Conservation (phyloP, 2,329 filamentous ascomycete genomes). For the Paecilomyces formosus region DNA sequence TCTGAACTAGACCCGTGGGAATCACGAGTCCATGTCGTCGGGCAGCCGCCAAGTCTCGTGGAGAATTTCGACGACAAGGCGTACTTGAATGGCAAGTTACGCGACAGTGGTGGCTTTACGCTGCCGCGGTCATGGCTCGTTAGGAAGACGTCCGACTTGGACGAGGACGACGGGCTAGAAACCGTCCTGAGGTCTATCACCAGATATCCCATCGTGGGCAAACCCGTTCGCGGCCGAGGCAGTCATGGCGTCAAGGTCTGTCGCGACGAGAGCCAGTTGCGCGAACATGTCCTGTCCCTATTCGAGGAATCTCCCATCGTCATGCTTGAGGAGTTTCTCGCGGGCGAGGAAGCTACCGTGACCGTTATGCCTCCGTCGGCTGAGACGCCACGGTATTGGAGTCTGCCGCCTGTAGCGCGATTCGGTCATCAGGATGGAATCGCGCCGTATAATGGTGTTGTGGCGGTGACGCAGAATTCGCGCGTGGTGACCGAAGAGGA, state of each 20-base stretch:
- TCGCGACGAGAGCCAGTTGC: conserved; percentile 19
- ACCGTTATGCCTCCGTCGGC: conserved; percentile 44
- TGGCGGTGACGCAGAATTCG: conserved; percentile 44
- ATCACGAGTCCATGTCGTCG: conserved; percentile 31
- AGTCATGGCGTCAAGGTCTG: conserved; percentile 46
- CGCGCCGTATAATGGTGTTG: conserved; percentile 43
- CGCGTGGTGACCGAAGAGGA: conserved; percentile 26
- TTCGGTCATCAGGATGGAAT: conserved; percentile 44
- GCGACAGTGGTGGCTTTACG: conserved; percentile 28
- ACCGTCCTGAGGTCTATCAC: conserved; percentile 7
- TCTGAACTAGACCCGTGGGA: conserved; percentile 20
- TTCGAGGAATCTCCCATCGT: conserved; percentile 29
- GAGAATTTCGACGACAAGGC: conserved; percentile 47
- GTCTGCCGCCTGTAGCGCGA: conserved; percentile 38
- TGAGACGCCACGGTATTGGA: conserved; percentile 29
- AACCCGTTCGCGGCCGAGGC: conserved; percentile 43
- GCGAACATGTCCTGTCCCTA: conserved; percentile 25
- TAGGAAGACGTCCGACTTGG: conserved; percentile 4
- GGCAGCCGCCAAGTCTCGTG: conserved; percentile 41
- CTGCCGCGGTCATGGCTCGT: conserved; percentile 33
- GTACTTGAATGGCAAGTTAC: conserved; percentile 39
- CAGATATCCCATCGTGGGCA: conserved; percentile 38
- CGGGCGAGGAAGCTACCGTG: conserved; percentile 44
- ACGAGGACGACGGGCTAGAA: neutral
- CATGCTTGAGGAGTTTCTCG: conserved; percentile 44